These are phyloP conservation scores for Eucalyptus tenuipes DNA, from an alignment of 345 rosid species.

Conservation along the genomic window DNA sequence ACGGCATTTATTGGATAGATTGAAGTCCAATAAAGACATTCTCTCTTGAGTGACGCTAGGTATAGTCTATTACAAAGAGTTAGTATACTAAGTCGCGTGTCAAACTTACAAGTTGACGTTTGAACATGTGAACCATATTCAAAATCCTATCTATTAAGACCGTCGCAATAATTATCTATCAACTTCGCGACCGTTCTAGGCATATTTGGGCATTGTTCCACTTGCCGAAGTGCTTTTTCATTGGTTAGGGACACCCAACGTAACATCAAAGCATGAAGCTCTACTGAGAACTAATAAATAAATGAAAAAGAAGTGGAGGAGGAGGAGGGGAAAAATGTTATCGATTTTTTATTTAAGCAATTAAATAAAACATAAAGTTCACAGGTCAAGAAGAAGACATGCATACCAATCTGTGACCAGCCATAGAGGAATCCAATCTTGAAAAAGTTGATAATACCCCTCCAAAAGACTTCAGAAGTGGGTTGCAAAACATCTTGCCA, in stretches of 20 bases:
- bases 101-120: background rate
- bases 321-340: background rate
- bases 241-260: background rate
- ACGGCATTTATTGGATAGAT: background rate
- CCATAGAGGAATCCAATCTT: background rate
- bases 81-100: background rate
- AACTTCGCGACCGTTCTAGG: background rate
- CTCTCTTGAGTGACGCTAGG: background rate
- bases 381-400: background rate
- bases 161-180: background rate
- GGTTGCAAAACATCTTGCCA: background rate
- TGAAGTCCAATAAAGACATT: background rate
- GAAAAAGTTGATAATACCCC: background rate
- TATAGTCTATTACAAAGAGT: background rate
- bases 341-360: background rate
- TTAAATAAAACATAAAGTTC: background rate
- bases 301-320: background rate
- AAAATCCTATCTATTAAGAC: background rate
- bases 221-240: background rate
- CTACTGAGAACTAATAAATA: background rate
- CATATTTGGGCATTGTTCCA: background rate
- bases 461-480: background rate
- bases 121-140: background rate
- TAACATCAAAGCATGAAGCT: background rate
- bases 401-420: background rate